Evolutionary conservation across 1,139 yeast genomes (phyloP).

Genomic region (Geotrichum citri-aurantii): DNA sequence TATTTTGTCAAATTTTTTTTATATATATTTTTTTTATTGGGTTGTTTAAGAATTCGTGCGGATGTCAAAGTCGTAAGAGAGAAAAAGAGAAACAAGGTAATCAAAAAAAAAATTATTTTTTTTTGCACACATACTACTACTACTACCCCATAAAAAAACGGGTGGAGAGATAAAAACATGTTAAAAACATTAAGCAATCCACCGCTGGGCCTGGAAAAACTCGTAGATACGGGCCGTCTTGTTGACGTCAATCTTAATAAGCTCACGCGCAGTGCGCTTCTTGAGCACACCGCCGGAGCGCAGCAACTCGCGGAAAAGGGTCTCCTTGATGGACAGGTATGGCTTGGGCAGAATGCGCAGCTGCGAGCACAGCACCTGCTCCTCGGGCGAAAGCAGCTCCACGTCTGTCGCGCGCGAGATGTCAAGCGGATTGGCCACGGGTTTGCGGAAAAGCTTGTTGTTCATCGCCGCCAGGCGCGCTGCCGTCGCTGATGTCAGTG

Average conservation of each 20-base stretch:
- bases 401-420: constrained; percentile 80
- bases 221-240: constrained; percentile 87
- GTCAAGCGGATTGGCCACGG: constrained; percentile 44
- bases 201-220: constrained; percentile 84
- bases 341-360: constrained; percentile 88
- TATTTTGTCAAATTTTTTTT: background rate
- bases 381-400: constrained; percentile 76
- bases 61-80: too few species aligned
- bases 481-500: constrained; percentile 18
- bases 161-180: background rate
- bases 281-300: constrained; percentile 79
- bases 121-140: too few species aligned
- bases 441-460: constrained; percentile 26
- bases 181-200: constrained; percentile 44
- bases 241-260: constrained; percentile 75
- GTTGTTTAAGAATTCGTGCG: too few species aligned
- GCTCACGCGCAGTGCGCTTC: constrained; percentile 76
- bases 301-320: constrained; percentile 81
- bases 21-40: background rate
- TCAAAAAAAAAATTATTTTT: too few species aligned
- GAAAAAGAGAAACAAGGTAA: too few species aligned
- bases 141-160: background rate
- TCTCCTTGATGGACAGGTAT: constrained; percentile 84
- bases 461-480: constrained; percentile 12
- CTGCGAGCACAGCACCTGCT: constrained; percentile 76